A percentile compares a stretch with the other conserved stretches of the same genome.
These are phyloP conservation scores for Bonnemaisonia californica DNA, from an alignment of 31 red algal genomes.

Conservation along the genomic window DNA sequence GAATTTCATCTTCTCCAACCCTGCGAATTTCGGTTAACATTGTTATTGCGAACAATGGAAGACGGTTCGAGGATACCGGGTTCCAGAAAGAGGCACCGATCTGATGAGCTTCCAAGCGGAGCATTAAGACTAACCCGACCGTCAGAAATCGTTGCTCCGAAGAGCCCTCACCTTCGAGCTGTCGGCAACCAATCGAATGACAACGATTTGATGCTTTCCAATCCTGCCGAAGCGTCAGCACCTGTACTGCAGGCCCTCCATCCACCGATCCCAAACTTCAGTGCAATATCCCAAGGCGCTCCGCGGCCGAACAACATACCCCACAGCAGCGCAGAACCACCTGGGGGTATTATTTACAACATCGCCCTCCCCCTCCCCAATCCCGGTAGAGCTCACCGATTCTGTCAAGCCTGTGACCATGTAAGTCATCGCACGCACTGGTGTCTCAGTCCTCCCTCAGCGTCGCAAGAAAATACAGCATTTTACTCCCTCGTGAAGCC, in stretches of 20 bases:
- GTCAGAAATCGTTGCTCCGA: neutral
- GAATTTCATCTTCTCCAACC: neutral
- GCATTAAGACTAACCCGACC: neutral
- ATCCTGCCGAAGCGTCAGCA: slow-evolving; percentile 3
- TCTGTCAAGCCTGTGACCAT: slow-evolving; percentile 72
- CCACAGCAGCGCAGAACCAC: slow-evolving; percentile 2
- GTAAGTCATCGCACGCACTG: slow-evolving; percentile 26
- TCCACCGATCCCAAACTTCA: slow-evolving; percentile 35
- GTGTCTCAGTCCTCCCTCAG: neutral
- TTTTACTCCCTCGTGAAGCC: too few species aligned
- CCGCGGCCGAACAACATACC: neutral
- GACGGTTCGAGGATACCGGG: neutral
- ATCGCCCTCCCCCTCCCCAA: slow-evolving; percentile 64
- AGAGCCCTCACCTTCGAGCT: neutral
- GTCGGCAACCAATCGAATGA: slow-evolving; percentile 2
- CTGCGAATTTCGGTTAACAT: neutral
- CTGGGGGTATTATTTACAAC: slow-evolving; percentile 36
- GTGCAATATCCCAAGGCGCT: slow-evolving; percentile 20
- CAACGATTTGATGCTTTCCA: neutral
- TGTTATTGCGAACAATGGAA: neutral
- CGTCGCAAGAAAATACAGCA: too few species aligned
- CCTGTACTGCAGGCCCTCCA: slow-evolving; percentile 26
- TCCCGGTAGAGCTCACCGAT: slow-evolving; percentile 64
- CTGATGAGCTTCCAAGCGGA: neutral
- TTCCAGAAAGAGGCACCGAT: neutral